phyloP scores from a whole-genome alignment of 2,329 filamentous ascomycete genomes.

The Neurospora sp. region DNA sequence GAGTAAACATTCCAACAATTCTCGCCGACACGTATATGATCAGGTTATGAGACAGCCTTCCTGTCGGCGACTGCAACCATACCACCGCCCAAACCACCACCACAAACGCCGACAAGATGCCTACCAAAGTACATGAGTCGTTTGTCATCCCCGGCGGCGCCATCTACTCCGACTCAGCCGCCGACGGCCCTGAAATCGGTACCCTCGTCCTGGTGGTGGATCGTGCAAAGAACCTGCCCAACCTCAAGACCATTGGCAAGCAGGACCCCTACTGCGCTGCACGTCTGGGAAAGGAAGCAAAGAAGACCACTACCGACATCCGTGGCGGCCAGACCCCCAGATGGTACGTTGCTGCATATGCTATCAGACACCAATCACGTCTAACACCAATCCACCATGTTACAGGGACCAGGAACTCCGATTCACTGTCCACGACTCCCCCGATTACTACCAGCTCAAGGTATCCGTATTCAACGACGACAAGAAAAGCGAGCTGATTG shows the following conservation, averaged over 20 bases:
- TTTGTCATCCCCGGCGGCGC: slow-evolving; percentile 66
- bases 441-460: slow-evolving; percentile 93
- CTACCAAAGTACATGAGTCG: slow-evolving; percentile 28
- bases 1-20: slow-evolving; percentile 12
- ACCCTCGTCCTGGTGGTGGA: slow-evolving; percentile 89
- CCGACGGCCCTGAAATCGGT: slow-evolving; percentile 88
- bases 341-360: slow-evolving; percentile 57
- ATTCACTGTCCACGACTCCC: slow-evolving; percentile 90
- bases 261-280: slow-evolving; percentile 97
- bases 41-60: slow-evolving; percentile 10
- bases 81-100: slow-evolving; percentile 1
- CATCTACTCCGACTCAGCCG: slow-evolving; percentile 87
- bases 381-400: slow-evolving; percentile 5
- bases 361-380: neutral
- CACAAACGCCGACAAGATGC: slow-evolving; percentile 29
- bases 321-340: slow-evolving; percentile 89
- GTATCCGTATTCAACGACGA: slow-evolving; percentile 97
- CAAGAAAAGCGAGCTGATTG: slow-evolving; percentile 94
- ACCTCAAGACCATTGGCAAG: slow-evolving; percentile 94
- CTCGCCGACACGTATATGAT: neutral
- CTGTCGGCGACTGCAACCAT: neutral
- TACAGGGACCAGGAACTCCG: slow-evolving; percentile 92
- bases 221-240: slow-evolving; percentile 92
- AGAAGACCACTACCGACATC: slow-evolving; percentile 91
- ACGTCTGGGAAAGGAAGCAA: slow-evolving; percentile 88